Conservation (phyloP, 148 eudicot genomes). For the Cornus florida region DNA sequence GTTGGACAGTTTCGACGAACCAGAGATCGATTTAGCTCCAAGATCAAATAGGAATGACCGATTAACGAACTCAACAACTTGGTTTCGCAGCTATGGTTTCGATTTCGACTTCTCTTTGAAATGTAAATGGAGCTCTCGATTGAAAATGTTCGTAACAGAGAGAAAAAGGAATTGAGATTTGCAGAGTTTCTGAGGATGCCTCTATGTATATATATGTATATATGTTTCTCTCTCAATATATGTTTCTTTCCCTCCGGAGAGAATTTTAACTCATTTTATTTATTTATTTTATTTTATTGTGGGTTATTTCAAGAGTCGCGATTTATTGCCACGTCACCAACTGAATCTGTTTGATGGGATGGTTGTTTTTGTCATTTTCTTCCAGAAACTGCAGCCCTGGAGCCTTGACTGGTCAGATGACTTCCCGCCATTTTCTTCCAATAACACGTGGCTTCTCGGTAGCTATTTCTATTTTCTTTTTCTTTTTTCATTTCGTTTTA, state of each 20-base stretch:
- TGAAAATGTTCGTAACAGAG: neutral
- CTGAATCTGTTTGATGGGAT: slow-evolving; percentile 19
- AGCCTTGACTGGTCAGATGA: too few relatives aligned
- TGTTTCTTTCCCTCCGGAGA: neutral
- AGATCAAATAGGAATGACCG: neutral
- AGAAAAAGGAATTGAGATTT: neutral
- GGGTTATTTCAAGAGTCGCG: neutral
- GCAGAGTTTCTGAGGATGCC: slow-evolving; percentile 10
- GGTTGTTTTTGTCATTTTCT: slow-evolving; percentile 13
- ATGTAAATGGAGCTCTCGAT: neutral
- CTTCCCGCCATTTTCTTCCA: slow-evolving; percentile 8
- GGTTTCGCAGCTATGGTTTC: neutral
- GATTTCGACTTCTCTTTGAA: neutral
- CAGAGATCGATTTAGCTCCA: slow-evolving; percentile 10
- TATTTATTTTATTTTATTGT: neutral
- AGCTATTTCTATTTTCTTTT: too few relatives aligned
- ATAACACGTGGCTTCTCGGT: neutral
- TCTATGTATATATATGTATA: too few relatives aligned
- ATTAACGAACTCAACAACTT: slow-evolving; percentile 2
- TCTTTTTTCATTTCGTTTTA: too few relatives aligned
- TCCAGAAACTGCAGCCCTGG: neutral
- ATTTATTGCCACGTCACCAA: slow-evolving; percentile 11
- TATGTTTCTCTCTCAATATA: neutral
- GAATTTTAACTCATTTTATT: neutral
- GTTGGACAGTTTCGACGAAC: neutral